Percentiles rank a stretch among this genome's conserved stretches.
These are phyloP conservation scores for Daldinia sp. DNA, from an alignment of 2,329 filamentous ascomycete species.

Conservation along the genomic window DNA sequence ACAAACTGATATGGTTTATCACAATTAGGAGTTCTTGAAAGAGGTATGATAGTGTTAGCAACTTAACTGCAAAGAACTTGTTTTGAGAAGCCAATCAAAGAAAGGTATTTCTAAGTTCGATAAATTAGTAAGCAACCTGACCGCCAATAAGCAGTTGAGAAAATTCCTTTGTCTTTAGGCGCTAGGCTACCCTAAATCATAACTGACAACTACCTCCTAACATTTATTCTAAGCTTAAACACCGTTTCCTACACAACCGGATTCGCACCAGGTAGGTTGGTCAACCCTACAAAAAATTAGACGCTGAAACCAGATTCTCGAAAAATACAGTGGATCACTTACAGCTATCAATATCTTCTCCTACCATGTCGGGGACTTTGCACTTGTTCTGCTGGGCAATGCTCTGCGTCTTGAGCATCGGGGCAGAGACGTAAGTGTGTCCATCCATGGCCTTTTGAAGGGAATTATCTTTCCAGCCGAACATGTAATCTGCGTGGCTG, in stretches of 20 bases:
- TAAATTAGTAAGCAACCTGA: not conserved
- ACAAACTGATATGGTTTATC: too few relatives aligned
- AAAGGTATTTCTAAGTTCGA: not conserved
- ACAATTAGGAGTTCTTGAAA: not conserved
- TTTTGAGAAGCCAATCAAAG: too few relatives aligned
- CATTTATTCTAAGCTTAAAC: not conserved
- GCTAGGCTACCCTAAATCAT: not conserved
- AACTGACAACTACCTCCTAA: not conserved
- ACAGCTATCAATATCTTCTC: slow-evolving; percentile 48
- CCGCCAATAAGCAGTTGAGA: not conserved
- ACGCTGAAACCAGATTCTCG: not conserved
- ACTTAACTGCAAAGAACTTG: too few relatives aligned
- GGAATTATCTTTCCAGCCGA: slow-evolving; percentile 58
- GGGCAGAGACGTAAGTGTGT: slow-evolving; percentile 51
- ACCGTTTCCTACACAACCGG: slow-evolving; percentile 27
- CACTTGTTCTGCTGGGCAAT: slow-evolving; percentile 47
- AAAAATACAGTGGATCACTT: slow-evolving; percentile 25
- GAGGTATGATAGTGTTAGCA: not conserved
- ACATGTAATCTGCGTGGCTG: slow-evolving; percentile 58
- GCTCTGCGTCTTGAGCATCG: slow-evolving; percentile 47
- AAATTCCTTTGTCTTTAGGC: not conserved
- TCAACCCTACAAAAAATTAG: slow-evolving; percentile 43
- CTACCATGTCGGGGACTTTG: slow-evolving; percentile 48
- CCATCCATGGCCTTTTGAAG: slow-evolving; percentile 57
- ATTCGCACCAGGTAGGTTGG: slow-evolving; percentile 41